Conservation (phyloP, 2,329 filamentous ascomycete genomes). For the Nemania serpens region DNA sequence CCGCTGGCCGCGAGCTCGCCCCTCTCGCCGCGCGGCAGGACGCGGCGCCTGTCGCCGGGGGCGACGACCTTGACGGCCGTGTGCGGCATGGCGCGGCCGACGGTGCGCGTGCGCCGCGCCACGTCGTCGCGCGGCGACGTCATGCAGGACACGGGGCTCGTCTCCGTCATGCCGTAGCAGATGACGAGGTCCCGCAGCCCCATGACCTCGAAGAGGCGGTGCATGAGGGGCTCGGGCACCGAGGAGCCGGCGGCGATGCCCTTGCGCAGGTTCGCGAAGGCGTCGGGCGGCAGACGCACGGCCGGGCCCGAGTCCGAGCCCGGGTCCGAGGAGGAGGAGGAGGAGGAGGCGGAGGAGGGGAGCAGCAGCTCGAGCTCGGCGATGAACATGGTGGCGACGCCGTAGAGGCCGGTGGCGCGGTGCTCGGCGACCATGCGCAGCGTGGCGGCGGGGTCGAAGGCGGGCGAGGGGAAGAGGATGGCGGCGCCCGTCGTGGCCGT, state of each 20-base stretch:
- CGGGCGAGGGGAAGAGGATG: conserved; percentile 84
- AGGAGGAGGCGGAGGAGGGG: conserved; percentile 51
- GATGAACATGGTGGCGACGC: conserved; percentile 94
- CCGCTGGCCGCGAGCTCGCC: conserved; percentile 85
- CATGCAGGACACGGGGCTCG: conserved; percentile 78
- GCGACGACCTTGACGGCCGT: conserved; percentile 78
- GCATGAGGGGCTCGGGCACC: conserved; percentile 84
- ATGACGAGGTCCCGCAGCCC: conserved; percentile 86
- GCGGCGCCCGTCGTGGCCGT: conserved; percentile 79
- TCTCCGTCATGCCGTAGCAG: conserved; percentile 97
- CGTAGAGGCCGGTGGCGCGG: conserved; percentile 72
- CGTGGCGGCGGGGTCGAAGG: conserved; percentile 79
- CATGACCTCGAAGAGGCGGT: conserved; percentile 70
- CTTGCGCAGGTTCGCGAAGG: conserved; percentile 64
- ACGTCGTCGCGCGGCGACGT: conserved; percentile 77
- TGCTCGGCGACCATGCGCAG: conserved; percentile 61
- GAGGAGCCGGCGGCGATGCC: conserved; percentile 88
- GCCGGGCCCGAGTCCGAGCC: too few relatives aligned
- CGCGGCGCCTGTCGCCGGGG: conserved; percentile 59
- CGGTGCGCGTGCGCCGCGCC: conserved; percentile 71
- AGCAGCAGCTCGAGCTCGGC: conserved; percentile 84
- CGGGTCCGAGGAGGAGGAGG: conserved; percentile 15
- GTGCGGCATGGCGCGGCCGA: conserved; percentile 84
- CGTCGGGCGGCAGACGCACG: conserved; percentile 33
- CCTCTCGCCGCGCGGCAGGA: conserved; percentile 66